phyloP scores from a whole-genome alignment of 2,329 filamentous ascomycete species.

The Beauveria sp. region DNA sequence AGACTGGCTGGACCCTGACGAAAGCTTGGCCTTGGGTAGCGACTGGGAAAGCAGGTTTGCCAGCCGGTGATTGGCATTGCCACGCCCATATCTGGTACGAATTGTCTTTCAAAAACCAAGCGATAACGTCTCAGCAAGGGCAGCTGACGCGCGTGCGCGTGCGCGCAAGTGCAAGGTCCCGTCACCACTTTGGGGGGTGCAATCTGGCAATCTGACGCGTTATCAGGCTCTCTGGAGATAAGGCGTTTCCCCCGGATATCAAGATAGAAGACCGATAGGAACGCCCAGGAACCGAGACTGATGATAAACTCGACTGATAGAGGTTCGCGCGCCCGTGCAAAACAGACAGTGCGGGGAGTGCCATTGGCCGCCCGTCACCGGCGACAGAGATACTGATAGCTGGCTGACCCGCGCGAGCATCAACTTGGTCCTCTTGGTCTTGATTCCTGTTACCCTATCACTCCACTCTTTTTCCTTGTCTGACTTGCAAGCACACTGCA shows the following conservation, averaged over 20 bases:
- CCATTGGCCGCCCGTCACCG: constrained; percentile 38
- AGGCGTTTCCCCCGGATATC: not conserved
- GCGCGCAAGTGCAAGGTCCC: not conserved
- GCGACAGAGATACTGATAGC: constrained; percentile 43
- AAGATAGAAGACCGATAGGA: constrained; percentile 4
- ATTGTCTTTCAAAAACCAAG: not conserved
- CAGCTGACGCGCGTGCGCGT: not conserved
- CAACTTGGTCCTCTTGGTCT: not conserved
- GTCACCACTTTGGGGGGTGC: not conserved
- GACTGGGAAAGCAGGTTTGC: not conserved
- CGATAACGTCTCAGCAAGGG: not conserved
- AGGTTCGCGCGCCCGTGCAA: not conserved
- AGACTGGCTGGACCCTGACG: constrained; percentile 3
- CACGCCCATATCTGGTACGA: not conserved
- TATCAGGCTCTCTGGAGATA: not conserved
- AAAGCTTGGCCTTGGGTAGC: not conserved
- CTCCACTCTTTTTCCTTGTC: not conserved
- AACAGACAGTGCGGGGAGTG: not conserved
- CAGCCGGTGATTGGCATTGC: constrained; percentile 3
- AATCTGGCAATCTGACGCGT: not conserved
- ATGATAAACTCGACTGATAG: not conserved
- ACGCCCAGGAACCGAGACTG: not conserved
- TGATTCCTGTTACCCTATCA: constrained; percentile 4
- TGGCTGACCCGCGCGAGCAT: constrained; percentile 21
- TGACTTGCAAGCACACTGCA: not conserved